phyloP scores from a whole-genome alignment of 495 filamentous ascomycete species.

The Penicillium diatomitis region DNA sequence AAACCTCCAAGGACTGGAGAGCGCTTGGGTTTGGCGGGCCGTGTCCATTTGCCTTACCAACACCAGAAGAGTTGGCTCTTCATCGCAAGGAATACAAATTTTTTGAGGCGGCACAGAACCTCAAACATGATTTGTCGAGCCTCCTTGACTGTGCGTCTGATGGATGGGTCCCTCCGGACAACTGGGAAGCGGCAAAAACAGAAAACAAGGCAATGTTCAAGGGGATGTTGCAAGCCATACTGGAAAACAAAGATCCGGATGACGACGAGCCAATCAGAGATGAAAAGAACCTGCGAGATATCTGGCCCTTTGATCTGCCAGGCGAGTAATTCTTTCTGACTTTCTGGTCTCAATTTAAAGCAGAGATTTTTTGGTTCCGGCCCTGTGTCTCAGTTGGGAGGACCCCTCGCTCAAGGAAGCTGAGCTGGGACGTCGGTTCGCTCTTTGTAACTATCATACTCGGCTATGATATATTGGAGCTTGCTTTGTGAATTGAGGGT shows the following conservation, averaged over 20 bases:
- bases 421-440: no score
- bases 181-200: constrained; percentile 24
- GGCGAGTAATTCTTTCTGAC: not conserved
- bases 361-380: not conserved
- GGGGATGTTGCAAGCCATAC: constrained; percentile 23
- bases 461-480: no score
- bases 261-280: constrained; percentile 26
- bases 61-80: constrained; percentile 12
- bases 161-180: constrained; percentile 31
- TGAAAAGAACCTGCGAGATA: constrained; percentile 22
- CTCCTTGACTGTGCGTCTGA: constrained; percentile 29
- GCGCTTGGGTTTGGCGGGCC: constrained; percentile 29
- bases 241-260: constrained; percentile 16
- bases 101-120: constrained; percentile 25
- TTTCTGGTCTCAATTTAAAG: not conserved
- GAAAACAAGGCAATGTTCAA: constrained; percentile 26
- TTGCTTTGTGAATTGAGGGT: no score
- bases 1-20: constrained; percentile 24
- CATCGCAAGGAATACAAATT: constrained; percentile 23
- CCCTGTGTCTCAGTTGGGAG: not conserved
- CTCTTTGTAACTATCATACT: no score
- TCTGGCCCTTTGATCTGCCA: constrained; percentile 30
- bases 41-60: constrained; percentile 28
- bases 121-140: constrained; percentile 22
- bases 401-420: not conserved